Percentiles rank a stretch among this genome's conserved stretches.
Conservation (phyloP, 208 protist genomes). For the Trypanosoma platydactyli region DNA sequence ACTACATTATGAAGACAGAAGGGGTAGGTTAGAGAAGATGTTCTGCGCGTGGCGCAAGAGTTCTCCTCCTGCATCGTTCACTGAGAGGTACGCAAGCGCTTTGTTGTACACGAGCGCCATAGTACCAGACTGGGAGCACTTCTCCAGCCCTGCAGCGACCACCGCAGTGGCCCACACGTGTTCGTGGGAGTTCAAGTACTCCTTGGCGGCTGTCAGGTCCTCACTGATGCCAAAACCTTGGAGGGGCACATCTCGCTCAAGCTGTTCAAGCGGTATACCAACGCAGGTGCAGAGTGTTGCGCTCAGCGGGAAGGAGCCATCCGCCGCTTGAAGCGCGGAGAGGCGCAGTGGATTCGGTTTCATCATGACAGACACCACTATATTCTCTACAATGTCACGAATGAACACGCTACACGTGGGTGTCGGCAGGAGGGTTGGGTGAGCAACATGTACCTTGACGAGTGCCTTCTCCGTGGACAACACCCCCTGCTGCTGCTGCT, state of each 20-base stretch:
- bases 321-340: constrained; percentile 36
- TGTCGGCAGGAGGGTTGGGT: constrained; percentile 4
- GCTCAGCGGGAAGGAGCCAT: constrained; percentile 45
- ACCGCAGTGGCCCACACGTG: constrained; percentile 54
- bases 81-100: constrained; percentile 28
- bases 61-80: constrained; percentile 24
- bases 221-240: constrained; percentile 15
- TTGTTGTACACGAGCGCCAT: constrained; percentile 30
- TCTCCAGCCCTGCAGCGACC: constrained; percentile 36
- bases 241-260: constrained; percentile 28
- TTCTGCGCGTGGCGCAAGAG: constrained; percentile 24
- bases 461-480: neutral
- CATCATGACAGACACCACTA: constrained; percentile 29
- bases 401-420: constrained; percentile 31
- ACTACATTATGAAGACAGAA: neutral
- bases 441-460: neutral
- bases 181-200: constrained; percentile 18
- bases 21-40: neutral
- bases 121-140: constrained; percentile 8
- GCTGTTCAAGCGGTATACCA: constrained; percentile 18
- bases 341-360: constrained; percentile 29
- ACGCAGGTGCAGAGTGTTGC: constrained; percentile 25
- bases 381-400: constrained; percentile 29
- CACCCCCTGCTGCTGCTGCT: neutral
- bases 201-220: constrained; percentile 8